Evolutionary conservation across 305 asterid genomes (phyloP).

Genomic region (Striga hermonthica): DNA sequence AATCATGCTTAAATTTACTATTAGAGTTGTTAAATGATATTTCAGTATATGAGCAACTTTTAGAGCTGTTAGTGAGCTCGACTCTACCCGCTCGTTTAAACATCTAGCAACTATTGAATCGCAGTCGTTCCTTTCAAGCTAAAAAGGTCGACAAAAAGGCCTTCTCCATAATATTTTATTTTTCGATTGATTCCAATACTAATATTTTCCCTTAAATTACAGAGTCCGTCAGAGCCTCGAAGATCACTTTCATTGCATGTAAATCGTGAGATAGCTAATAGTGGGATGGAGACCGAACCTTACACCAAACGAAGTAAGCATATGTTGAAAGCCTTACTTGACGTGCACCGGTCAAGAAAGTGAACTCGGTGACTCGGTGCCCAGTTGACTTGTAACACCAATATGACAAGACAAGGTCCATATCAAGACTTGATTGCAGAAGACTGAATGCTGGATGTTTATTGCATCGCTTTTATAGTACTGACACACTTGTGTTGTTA

Average conservation of each 20-base stretch:
- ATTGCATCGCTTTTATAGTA: no score
- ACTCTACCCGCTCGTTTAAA: no score
- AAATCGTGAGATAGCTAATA: constrained; percentile 38
- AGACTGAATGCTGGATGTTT: no score
- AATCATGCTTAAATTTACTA: background rate
- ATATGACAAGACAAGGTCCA: no score
- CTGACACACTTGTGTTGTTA: no score
- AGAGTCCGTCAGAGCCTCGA: constrained; percentile 42
- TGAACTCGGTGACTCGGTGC: constrained; percentile 9
- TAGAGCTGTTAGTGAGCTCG: no score
- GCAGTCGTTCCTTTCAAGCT: background rate
- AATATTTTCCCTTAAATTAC: constrained; percentile 21
- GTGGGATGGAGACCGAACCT: constrained; percentile 41
- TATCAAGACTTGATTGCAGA: no score
- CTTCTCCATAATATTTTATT: background rate
- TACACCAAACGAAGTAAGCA: constrained; percentile 48
- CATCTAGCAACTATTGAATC: background rate
- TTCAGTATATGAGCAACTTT: background rate
- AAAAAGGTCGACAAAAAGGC: background rate
- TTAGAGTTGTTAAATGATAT: no score
- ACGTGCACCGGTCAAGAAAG: constrained; percentile 46
- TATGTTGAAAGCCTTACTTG: constrained; percentile 54
- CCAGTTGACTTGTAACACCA: no score
- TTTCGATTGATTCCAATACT: background rate
- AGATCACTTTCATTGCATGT: constrained; percentile 35